Percentiles rank a stretch among this genome's conserved stretches.
Evolutionary conservation across 345 rosid genomes (phyloP).

Genomic region (Dovyalis caffra): DNA sequence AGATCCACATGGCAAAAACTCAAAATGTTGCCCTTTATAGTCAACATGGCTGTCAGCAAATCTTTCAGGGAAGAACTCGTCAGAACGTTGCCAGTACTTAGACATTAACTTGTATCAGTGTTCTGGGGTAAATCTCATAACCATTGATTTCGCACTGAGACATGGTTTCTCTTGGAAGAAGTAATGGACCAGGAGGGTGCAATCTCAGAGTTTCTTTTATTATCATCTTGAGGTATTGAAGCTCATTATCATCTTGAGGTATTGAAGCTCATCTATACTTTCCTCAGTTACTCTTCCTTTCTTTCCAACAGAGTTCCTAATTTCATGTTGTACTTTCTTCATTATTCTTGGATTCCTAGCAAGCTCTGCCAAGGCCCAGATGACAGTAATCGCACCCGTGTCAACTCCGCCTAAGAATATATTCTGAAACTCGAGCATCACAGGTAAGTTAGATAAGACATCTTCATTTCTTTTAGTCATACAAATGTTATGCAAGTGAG

Average conservation of each 20-base stretch:
- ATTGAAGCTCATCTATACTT: constrained; percentile 30
- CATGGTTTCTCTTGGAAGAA: constrained; percentile 47
- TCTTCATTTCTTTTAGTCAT: not conserved
- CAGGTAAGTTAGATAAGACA: not conserved
- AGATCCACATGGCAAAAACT: constrained; percentile 18
- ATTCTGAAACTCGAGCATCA: not conserved
- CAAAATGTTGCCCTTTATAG: constrained; percentile 14
- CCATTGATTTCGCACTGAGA: constrained; percentile 36
- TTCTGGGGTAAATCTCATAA: constrained; percentile 34
- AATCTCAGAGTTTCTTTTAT: constrained; percentile 50
- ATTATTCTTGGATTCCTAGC: constrained; percentile 2
- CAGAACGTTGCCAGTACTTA: not conserved
- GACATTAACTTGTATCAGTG: constrained; percentile 35
- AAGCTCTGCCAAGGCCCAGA: constrained; percentile 17
- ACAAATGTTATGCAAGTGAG: not conserved
- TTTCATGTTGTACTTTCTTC: constrained; percentile 9
- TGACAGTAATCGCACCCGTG: not conserved
- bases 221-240: constrained; percentile 43
- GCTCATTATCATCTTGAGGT: constrained; percentile 38
- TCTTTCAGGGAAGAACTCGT: constrained; percentile 9
- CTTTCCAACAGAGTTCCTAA: not conserved
- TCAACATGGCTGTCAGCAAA: constrained; percentile 9
- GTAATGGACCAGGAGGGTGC: constrained; percentile 49
- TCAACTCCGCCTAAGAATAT: constrained; percentile 8
- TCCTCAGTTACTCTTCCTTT: not conserved